A percentile compares a stretch with the other conserved stretches of the same genome.
These are phyloP conservation scores for Fusarium begoniae DNA, from an alignment of 2,329 filamentous ascomycete genomes.

Conservation along the genomic window DNA sequence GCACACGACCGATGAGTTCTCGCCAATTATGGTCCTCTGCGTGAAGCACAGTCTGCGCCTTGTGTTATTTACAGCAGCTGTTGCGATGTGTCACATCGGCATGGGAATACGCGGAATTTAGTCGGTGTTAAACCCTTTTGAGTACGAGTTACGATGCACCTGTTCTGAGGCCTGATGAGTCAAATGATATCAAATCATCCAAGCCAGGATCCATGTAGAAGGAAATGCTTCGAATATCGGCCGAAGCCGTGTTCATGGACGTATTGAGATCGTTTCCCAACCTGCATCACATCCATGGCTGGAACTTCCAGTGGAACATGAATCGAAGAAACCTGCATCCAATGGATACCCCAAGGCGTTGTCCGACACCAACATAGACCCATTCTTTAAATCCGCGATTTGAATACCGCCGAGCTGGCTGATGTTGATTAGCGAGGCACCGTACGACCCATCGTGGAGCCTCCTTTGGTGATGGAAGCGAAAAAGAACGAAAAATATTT, in stretches of 20 bases:
- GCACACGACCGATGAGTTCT: slow-evolving; percentile 7
- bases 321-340: slow-evolving; percentile 17
- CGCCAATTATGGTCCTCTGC: slow-evolving; percentile 1
- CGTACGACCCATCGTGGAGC: slow-evolving; percentile 14
- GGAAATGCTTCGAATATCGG: slow-evolving; percentile 8
- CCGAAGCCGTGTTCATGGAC: slow-evolving; percentile 6
- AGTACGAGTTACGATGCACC: slow-evolving; percentile 4
- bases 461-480: slow-evolving; percentile 23
- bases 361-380: slow-evolving; percentile 4
- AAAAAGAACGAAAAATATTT: slow-evolving; percentile 31
- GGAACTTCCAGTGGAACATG: slow-evolving; percentile 14
- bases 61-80: slow-evolving; percentile 4
- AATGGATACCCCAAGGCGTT: slow-evolving; percentile 1
- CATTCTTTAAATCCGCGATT: slow-evolving; percentile 6
- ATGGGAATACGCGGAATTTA: slow-evolving; percentile 18
- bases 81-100: neutral
- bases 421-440: slow-evolving; percentile 19
- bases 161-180: slow-evolving; percentile 6
- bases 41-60: slow-evolving; percentile 13
- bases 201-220: slow-evolving; percentile 1
- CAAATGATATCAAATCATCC: neutral
- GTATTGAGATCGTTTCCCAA: slow-evolving; percentile 8
- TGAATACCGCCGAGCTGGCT: slow-evolving; percentile 26
- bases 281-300: slow-evolving; percentile 8
- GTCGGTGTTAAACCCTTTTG: slow-evolving; percentile 7